phyloP scores from a whole-genome alignment of 805 yeast genomes.

The Suhomyces kilbournensis region DNA sequence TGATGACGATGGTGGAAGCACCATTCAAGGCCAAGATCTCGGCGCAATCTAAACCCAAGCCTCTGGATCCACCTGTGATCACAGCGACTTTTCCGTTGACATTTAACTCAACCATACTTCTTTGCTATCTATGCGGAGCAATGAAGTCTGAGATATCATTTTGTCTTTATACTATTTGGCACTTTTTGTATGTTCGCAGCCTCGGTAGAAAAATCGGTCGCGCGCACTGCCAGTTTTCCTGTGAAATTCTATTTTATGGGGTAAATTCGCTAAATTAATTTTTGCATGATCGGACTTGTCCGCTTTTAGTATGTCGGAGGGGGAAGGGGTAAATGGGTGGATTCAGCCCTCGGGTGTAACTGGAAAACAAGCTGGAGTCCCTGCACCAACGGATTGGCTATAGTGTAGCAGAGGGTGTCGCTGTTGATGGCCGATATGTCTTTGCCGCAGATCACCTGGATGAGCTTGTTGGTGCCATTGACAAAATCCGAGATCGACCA shows the following conservation, averaged over 20 bases:
- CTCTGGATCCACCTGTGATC: slow-evolving; percentile 74
- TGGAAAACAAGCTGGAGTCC: slow-evolving; percentile 61
- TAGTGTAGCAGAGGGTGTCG: slow-evolving; percentile 24
- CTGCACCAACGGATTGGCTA: slow-evolving; percentile 64
- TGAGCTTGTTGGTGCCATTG: slow-evolving; percentile 44
- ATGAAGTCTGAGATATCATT: not conserved
- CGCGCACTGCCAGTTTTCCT: not conserved
- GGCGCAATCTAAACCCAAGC: slow-evolving; percentile 68
- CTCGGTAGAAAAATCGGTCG: not conserved
- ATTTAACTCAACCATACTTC: slow-evolving; percentile 42
- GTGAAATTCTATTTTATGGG: not conserved
- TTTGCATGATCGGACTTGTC: not conserved
- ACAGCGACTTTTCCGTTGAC: slow-evolving; percentile 63
- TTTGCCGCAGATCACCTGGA: slow-evolving; percentile 72
- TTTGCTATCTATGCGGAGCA: not conserved
- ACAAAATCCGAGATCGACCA: slow-evolving; percentile 53
- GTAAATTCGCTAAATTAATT: not conserved
- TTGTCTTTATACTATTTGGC: not conserved
- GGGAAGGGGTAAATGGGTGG: not conserved
- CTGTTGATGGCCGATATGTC: slow-evolving; percentile 43
- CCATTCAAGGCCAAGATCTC: slow-evolving; percentile 62
- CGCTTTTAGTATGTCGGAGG: not conserved
- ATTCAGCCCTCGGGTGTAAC: slow-evolving; percentile 15
- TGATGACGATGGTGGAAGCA: slow-evolving; percentile 57
- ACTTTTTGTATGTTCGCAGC: not conserved